Base-by-base conservation (phyloP, 257 asterid genomes). In the Dorcoceras hygrometricum region DNA sequence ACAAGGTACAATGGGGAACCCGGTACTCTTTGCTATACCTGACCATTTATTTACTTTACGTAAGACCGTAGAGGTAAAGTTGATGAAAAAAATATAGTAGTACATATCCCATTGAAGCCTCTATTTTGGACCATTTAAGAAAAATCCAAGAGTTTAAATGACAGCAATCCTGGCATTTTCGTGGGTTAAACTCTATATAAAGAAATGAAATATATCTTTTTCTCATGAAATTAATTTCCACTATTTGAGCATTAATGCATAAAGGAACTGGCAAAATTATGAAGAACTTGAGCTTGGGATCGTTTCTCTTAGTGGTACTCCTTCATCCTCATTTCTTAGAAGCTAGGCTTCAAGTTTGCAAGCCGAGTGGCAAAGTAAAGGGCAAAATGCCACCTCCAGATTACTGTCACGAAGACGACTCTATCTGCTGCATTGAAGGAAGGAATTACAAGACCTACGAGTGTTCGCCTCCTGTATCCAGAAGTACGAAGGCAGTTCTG, bases 281-380 rank as follows among this genome's bases (percentile, higher is more conserved):
- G 65, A 67, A 34, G 56, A 67, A 25, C 23, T 57, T 48, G 20
- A 27, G 11, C 43, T 23, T 27, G 18, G 28, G 20, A 58, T 10
- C 55, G 0, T 3, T 62, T 62, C 29, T 34, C 12, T 16, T 62
- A 4, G 3, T 39, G 10, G 23, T 62, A 14, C 54, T 62, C 26
- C 51, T 62, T 22, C 0, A 2, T 14, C 19, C 55, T 19, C 16
- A 1, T 9, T 8, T 24, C 36, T n/a, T 31, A 7, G 68, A 55
- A 16, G 32, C 67, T 4, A 14, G 69, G 23, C 73, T 24, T 46
- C 67, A 72, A n/a, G 27, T 78, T 1, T 80, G 84, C 75, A 66
- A 55, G 8, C 77, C 81, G 1, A 76, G 79, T 8, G 79, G 75
- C 67, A 73, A 65, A 57, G 70, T 66, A 8, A 20, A 24, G 72